Conservation (phyloP, 2,329 filamentous ascomycete species). For the Fusarium sp. region DNA sequence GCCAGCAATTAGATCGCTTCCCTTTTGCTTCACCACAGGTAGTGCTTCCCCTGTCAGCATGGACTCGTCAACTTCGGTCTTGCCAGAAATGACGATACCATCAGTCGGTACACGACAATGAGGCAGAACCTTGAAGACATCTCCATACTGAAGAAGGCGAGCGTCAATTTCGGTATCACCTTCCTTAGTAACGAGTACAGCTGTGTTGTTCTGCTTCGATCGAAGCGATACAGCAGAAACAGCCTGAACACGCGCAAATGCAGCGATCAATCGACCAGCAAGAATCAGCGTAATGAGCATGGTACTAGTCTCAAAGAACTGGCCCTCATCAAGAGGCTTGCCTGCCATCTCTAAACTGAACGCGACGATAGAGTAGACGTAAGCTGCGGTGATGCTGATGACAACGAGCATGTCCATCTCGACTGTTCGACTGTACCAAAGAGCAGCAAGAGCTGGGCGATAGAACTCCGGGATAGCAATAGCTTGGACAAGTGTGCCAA, state of each 20-base stretch:
- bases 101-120: conserved; percentile 68
- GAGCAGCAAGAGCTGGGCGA: conserved; percentile 58
- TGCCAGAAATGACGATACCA: conserved; percentile 64
- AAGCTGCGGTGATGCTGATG: conserved; percentile 66
- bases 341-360: conserved; percentile 53
- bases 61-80: conserved; percentile 71
- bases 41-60: conserved; percentile 58
- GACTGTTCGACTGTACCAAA: conserved; percentile 59
- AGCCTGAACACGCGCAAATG: conserved; percentile 53
- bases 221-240: conserved; percentile 54
- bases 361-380: conserved; percentile 60
- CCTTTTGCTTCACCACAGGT: conserved; percentile 7
- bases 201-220: conserved; percentile 61
- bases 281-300: conserved; percentile 58
- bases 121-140: conserved; percentile 64
- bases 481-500: conserved; percentile 64
- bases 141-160: conserved; percentile 68
- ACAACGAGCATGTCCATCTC: conserved; percentile 70
- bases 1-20: conserved; percentile 3
- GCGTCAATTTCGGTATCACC: conserved; percentile 62
- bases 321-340: conserved; percentile 38
- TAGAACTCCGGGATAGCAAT: conserved; percentile 64
- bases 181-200: conserved; percentile 56
- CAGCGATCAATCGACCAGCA: conserved; percentile 53
- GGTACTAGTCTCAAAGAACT: conserved; percentile 55